phyloP scores from a whole-genome alignment of 352 stramenopile species.

The Pythium guiyangense region DNA sequence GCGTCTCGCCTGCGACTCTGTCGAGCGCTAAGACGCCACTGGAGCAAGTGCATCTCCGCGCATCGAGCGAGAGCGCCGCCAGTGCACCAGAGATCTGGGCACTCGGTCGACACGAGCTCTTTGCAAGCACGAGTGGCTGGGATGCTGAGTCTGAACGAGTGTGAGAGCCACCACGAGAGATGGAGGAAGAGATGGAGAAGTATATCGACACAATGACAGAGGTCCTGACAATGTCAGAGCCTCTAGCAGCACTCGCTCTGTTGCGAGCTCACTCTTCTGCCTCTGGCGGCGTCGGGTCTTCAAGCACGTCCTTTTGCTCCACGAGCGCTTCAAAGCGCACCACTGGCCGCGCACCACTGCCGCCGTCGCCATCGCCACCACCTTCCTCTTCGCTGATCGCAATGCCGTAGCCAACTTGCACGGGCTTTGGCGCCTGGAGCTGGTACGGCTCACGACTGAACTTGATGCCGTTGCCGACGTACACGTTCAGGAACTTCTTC shows the following conservation, averaged over 20 bases:
- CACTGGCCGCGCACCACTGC: conserved; percentile 21
- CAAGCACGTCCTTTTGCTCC: conserved; percentile 73
- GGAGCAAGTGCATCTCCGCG: conserved; percentile 34
- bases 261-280: conserved; percentile 28
- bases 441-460: conserved; percentile 58
- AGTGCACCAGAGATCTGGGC: conserved; percentile 33
- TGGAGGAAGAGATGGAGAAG: neutral
- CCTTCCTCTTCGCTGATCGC: conserved; percentile 24
- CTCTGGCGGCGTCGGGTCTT: conserved; percentile 66
- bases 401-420: conserved; percentile 51
- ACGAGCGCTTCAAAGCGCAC: conserved; percentile 52
- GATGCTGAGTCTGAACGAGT: neutral
- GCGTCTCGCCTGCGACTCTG: conserved; percentile 8
- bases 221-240: too few relatives aligned
- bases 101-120: conserved; percentile 32
- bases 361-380: conserved; percentile 15
- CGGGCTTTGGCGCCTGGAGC: conserved; percentile 37
- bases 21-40: conserved; percentile 10
- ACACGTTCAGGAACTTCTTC: conserved; percentile 89
- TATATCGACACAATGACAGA: neutral
- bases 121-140: conserved; percentile 6
- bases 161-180: neutral
- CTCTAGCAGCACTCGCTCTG: too few relatives aligned
- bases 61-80: neutral
- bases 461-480: conserved; percentile 85